Evolutionary conservation across 2,329 filamentous ascomycete species (phyloP).

Genomic region (Trichophyton benhamiae): DNA sequence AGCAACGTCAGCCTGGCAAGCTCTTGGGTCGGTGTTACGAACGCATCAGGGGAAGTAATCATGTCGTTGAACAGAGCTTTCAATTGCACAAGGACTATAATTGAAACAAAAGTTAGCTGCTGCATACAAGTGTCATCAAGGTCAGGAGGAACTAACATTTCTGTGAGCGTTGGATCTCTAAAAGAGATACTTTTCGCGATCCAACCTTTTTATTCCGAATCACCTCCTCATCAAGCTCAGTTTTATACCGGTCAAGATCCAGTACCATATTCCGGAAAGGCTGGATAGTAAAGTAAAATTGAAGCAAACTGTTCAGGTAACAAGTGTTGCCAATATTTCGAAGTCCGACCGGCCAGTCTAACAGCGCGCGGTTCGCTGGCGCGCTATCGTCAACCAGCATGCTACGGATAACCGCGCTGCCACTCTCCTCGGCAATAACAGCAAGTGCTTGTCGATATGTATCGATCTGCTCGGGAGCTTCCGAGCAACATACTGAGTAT

Average conservation of each 20-base stretch:
- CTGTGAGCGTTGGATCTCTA: conserved; percentile 50
- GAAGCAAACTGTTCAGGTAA: conserved; percentile 90
- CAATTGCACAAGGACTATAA: conserved; percentile 65
- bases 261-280: conserved; percentile 70
- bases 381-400: conserved; percentile 23
- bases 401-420: conserved; percentile 27
- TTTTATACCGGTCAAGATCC: conserved; percentile 57
- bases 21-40: conserved; percentile 59
- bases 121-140: conserved; percentile 9
- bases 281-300: conserved; percentile 85
- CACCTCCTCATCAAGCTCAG: conserved; percentile 52
- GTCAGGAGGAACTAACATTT: conserved; percentile 52
- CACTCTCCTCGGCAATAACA: conserved; percentile 35
- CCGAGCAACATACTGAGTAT: conserved; percentile 36
- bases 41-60: conserved; percentile 48
- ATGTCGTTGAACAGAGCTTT: conserved; percentile 58
- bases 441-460: conserved; percentile 36
- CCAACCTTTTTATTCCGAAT: conserved; percentile 60
- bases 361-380: conserved; percentile 24
- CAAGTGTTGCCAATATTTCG: conserved; percentile 96
- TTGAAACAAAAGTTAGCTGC: background rate
- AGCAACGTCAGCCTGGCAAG: conserved; percentile 70
- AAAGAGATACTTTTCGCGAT: conserved; percentile 51
- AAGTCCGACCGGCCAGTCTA: conserved; percentile 66
- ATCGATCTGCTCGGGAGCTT: conserved; percentile 35